phyloP scores from a whole-genome alignment of 768 basidiomycete species.

The Leccinum incarnatum region DNA sequence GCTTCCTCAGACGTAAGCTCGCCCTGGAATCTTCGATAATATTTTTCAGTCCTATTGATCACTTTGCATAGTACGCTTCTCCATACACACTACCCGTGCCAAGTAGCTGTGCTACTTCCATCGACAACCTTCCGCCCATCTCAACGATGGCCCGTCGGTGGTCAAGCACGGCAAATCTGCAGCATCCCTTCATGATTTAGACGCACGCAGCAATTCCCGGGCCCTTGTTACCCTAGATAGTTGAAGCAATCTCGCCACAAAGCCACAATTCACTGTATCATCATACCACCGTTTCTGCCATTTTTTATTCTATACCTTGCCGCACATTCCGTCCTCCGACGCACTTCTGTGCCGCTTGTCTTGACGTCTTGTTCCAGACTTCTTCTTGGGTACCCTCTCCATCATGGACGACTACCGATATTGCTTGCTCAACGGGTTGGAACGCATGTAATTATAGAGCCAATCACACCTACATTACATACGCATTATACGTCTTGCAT shows the following conservation, averaged over 20 bases:
- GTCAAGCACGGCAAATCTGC: conserved; percentile 33
- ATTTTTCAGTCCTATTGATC: conserved; percentile 6
- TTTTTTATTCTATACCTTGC: conserved; percentile 15
- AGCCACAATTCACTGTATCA: conserved; percentile 17
- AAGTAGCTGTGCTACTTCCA: conserved; percentile 29
- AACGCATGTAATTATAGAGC: conserved; percentile 33
- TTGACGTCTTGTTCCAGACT: conserved; percentile 29
- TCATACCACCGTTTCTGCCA: conserved; percentile 1
- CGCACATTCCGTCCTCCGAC: neutral
- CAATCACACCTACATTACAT: conserved; percentile 28
- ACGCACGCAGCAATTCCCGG: conserved; percentile 15
- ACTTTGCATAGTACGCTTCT: conserved; percentile 17
- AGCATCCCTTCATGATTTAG: conserved; percentile 36
- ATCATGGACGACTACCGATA: conserved; percentile 26
- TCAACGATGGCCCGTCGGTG: conserved; percentile 37
- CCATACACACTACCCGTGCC: conserved; percentile 25
- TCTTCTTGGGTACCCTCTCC: conserved; percentile 30
- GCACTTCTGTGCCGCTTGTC: conserved; percentile 10
- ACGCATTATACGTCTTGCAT: conserved; percentile 24
- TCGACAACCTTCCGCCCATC: conserved; percentile 34
- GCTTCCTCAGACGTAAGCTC: conserved; percentile 27
- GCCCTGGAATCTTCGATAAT: neutral
- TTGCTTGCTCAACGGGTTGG: conserved; percentile 27
- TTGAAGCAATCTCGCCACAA: conserved; percentile 7
- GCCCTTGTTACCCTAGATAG: neutral